Base-by-base conservation (phyloP, 2,329 filamentous ascomycete genomes). In the Fusarium lateritium region DNA sequence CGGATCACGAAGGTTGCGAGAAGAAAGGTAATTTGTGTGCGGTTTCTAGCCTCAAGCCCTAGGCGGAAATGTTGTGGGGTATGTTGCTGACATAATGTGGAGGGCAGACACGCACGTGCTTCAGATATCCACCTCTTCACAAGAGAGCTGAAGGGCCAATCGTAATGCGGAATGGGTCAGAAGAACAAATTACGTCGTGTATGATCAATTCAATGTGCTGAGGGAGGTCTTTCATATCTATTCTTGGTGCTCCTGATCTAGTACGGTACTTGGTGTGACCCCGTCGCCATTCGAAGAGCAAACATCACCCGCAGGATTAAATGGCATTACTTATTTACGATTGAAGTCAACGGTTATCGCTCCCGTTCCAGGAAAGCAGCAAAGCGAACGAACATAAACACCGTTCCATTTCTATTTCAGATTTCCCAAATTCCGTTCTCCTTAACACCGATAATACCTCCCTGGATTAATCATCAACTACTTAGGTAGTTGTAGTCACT, bases 21-120 rank as follows among this genome's bases (percentile, higher is more conserved):
- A 50, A 51, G 55, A 65, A 70, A 69, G 73, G 67, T 67, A 65
- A 77, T 74, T 72, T 77, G 73, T 76, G 73, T 78, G 77, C 62
- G 73, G 21, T 49, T 56, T 36, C 62, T 39, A 58, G 62, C 55
- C 51, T 50, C 62, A 73, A 77, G 70, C 76, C 76, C 76, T 77
- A 75, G 72, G 59, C 56, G 63, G 65, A 60, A 59, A 46, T 42
- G 55, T 22, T 61, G 67, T 70, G 70, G 72, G 57, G 46, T 31
- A 3, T 9, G 2, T 6, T 62, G 72, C 56, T 74, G 67, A 72
- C 69, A 47, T 74, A 73, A 72, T 28, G 49, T 17, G 34, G 45
- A 34, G 47, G 43, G 55, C 50, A 62, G 62, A 45, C 19, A 33
- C 36, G 49, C 58, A 63, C 65, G 65, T 68, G 58, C 39, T 51